These are phyloP conservation scores for Penicillium sp. DNA, from an alignment of 2,329 filamentous ascomycete genomes.

Conservation along the genomic window DNA sequence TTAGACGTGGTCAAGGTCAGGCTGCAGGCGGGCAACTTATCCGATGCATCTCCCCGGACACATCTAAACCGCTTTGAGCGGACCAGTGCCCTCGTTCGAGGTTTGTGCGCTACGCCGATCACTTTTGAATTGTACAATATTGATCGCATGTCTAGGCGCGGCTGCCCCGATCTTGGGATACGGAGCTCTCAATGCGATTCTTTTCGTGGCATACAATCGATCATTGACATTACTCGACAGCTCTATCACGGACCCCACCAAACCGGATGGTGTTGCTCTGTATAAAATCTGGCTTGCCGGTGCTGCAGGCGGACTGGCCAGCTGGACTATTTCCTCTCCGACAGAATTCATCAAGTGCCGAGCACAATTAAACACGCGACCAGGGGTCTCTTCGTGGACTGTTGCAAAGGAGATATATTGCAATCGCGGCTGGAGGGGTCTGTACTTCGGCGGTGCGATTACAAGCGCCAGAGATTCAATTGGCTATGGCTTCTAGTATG, in stretches of 20 bases:
- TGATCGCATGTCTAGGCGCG: conserved; percentile 51
- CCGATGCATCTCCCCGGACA: conserved; percentile 21
- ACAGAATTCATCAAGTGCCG: conserved; percentile 89
- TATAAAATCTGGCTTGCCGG: conserved; percentile 73
- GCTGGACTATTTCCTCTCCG: conserved; percentile 78
- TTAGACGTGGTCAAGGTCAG: conserved; percentile 75
- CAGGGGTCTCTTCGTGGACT: conserved; percentile 54
- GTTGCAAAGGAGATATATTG: conserved; percentile 60
- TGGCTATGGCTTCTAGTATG: conserved; percentile 90
- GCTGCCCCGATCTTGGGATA: conserved; percentile 85
- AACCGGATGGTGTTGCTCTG: conserved; percentile 47
- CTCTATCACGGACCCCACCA: conserved; percentile 41
- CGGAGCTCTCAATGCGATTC: conserved; percentile 81
- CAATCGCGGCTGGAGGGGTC: conserved; percentile 58
- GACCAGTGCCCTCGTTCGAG: conserved; percentile 37
- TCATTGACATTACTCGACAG: conserved; percentile 59
- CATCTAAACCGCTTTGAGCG: conserved; percentile 32
- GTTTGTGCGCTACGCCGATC: conserved; percentile 21
- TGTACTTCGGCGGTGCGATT: conserved; percentile 76
- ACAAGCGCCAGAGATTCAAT: conserved; percentile 80
- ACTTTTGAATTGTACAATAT: not conserved
- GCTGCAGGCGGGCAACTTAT: conserved; percentile 59
- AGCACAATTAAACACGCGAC: conserved; percentile 59
- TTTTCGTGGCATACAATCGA: conserved; percentile 88
- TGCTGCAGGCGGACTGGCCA: conserved; percentile 73